These are phyloP conservation scores for Botrytis medusae DNA, from an alignment of 2,329 filamentous ascomycete species.

Conservation along the genomic window DNA sequence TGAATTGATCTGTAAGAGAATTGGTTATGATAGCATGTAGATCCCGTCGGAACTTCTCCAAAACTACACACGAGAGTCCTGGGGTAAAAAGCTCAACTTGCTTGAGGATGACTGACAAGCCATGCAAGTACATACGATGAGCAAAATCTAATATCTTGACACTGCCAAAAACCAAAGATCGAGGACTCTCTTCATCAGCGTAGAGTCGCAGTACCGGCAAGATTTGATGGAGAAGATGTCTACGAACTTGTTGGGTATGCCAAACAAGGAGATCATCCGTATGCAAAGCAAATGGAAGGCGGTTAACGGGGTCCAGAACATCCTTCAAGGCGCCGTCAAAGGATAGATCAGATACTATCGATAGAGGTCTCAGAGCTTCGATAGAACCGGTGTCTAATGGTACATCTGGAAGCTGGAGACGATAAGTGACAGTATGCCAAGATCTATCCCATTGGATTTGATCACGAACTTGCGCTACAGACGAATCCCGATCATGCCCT, in stretches of 20 bases:
- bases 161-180: conserved; percentile 50
- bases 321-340: conserved; percentile 56
- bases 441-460: conserved; percentile 60
- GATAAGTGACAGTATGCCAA: conserved; percentile 61
- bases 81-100: conserved; percentile 44
- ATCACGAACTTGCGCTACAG: conserved; percentile 31
- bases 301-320: conserved; percentile 49
- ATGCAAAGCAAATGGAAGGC: conserved; percentile 51
- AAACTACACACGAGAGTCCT: conserved; percentile 42
- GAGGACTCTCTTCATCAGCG: conserved; percentile 40
- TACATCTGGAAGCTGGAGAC: conserved; percentile 55
- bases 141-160: conserved; percentile 60
- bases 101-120: conserved; percentile 50
- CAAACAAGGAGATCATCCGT: conserved; percentile 59
- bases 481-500: not conserved
- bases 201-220: conserved; percentile 54
- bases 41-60: conserved; percentile 57
- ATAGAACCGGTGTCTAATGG: conserved; percentile 47
- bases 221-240: conserved; percentile 60
- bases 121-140: conserved; percentile 57
- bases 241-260: conserved; percentile 60
- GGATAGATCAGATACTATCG: conserved; percentile 34
- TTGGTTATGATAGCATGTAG: conserved; percentile 65
- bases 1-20: conserved; percentile 55
- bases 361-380: conserved; percentile 30